These are phyloP conservation scores for Cymbopogon flexuosus DNA, from an alignment of 202 grass and related monocot species.

Conservation along the genomic window DNA sequence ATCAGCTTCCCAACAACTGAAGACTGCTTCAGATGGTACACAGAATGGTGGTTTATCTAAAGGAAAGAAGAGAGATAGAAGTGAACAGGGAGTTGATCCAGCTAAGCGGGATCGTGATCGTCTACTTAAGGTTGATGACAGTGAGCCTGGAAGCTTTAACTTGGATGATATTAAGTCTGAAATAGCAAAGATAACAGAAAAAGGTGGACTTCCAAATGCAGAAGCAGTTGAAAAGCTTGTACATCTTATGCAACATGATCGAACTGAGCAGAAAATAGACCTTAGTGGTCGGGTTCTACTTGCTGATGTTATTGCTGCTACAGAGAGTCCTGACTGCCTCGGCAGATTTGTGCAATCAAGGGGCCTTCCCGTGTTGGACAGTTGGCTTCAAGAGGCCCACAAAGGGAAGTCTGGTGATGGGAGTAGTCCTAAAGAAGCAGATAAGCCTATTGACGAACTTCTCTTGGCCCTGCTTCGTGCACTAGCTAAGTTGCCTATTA, in stretches of 20 bases:
- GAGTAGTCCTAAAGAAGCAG: slow-evolving; percentile 53
- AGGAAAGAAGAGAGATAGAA: too few relatives aligned
- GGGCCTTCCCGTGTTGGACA: slow-evolving; percentile 55
- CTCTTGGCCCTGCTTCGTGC: slow-evolving; percentile 47
- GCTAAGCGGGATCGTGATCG: too few relatives aligned
- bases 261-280: too few relatives aligned
- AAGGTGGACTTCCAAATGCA: too few relatives aligned
- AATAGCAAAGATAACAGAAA: background rate
- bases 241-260: too few relatives aligned
- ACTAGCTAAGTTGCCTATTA: too few relatives aligned
- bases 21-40: slow-evolving; percentile 33
- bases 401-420: slow-evolving; percentile 60
- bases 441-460: slow-evolving; percentile 58
- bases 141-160: background rate
- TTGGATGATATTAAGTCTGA: too few relatives aligned
- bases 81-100: too few relatives aligned
- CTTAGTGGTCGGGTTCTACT: slow-evolving; percentile 38
- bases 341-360: slow-evolving; percentile 52
- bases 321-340: slow-evolving; percentile 53
- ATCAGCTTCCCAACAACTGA: slow-evolving; percentile 40
- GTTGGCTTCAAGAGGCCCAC: slow-evolving; percentile 76
- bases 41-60: slow-evolving; percentile 23
- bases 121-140: background rate
- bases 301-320: slow-evolving; percentile 58
- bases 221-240: too few relatives aligned